Conservation (phyloP, 306 rosid species). For the Hippophae tibetana region DNA sequence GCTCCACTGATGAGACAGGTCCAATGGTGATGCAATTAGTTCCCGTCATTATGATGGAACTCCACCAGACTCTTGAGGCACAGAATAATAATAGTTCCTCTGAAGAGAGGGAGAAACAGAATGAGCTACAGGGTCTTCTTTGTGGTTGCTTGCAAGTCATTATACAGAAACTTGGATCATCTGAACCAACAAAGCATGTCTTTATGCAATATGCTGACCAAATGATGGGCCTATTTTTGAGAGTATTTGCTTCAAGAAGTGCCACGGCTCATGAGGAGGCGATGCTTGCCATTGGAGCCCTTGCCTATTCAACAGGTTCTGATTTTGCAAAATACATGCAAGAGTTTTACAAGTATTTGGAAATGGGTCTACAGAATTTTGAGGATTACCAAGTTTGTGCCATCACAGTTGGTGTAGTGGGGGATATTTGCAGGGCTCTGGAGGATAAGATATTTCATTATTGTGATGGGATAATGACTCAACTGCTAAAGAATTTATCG, state of each 20-base stretch:
- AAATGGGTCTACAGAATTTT: slow-evolving; percentile 89
- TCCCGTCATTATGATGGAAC: slow-evolving; percentile 71
- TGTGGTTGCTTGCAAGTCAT: slow-evolving; percentile 96
- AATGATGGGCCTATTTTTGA: slow-evolving; percentile 72
- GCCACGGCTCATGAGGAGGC: slow-evolving; percentile 99
- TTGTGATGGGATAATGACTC: slow-evolving; percentile 93
- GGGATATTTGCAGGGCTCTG: slow-evolving; percentile 83
- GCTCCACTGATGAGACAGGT: slow-evolving; percentile 81
- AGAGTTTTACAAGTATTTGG: slow-evolving; percentile 68
- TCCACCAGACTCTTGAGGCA: slow-evolving; percentile 69
- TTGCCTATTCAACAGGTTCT: slow-evolving; percentile 70
- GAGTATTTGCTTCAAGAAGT: slow-evolving; percentile 82
- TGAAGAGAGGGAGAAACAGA: slow-evolving; percentile 66
- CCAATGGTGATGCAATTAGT: slow-evolving; percentile 67
- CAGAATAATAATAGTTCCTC: slow-evolving; percentile 46
- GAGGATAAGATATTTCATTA: slow-evolving; percentile 75
- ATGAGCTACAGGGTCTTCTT: slow-evolving; percentile 91
- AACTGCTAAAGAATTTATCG: slow-evolving; percentile 82
- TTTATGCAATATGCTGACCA: slow-evolving; percentile 80
- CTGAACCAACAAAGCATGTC: slow-evolving; percentile 58
- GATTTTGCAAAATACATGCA: slow-evolving; percentile 81
- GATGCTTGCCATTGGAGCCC: slow-evolving; percentile 96
- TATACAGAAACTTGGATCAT: slow-evolving; percentile 80
- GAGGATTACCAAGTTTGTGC: slow-evolving; percentile 98
- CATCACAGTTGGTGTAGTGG: slow-evolving; percentile 88